phyloP scores from a whole-genome alignment of 176 grass and related monocot genomes.

The Stipa capillata region DNA sequence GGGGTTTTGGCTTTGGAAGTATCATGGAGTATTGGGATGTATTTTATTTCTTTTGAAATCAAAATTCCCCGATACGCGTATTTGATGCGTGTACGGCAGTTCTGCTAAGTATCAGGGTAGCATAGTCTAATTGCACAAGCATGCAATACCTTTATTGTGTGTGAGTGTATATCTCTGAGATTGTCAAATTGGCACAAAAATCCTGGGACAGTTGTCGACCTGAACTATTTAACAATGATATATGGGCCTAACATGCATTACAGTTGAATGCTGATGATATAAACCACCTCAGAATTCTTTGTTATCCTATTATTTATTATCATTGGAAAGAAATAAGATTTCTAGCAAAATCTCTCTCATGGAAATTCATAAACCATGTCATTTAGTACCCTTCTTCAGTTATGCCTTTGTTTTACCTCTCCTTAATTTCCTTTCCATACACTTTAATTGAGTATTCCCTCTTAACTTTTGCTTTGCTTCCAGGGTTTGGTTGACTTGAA shows the following conservation, averaged over 20 bases:
- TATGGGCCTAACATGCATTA: neutral
- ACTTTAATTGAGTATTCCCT: neutral
- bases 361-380: too few relatives aligned
- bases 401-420: neutral
- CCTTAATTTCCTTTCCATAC: neutral
- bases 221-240: neutral
- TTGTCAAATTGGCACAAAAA: neutral
- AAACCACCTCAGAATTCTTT: neutral
- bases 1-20: neutral
- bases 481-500: constrained; percentile 16
- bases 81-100: too few relatives aligned
- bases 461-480: neutral
- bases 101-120: too few relatives aligned
- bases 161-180: neutral
- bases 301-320: too few relatives aligned
- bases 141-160: neutral
- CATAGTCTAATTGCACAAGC: neutral
- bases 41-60: neutral
- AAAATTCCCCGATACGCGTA: neutral
- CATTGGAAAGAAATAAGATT: too few relatives aligned
- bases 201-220: too few relatives aligned
- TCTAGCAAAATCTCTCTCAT: too few relatives aligned
- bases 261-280: neutral
- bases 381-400: neutral
- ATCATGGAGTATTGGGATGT: neutral